Evolutionary conservation across 768 basidiomycete genomes (phyloP).

Genomic region (Coprinopsis sp.): DNA sequence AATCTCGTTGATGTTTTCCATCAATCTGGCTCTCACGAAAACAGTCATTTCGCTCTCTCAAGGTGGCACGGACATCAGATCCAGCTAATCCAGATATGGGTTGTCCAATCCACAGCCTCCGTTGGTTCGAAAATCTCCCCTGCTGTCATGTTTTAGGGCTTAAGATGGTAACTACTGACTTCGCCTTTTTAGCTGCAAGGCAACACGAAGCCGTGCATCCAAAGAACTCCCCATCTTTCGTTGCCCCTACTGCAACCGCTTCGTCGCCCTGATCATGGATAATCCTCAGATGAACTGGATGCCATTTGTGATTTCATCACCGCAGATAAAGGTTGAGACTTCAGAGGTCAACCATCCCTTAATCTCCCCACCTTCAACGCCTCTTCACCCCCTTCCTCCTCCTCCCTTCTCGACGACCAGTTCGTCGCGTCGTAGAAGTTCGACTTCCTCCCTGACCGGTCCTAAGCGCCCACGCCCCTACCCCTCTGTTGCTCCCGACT

Average conservation of each 20-base stretch:
- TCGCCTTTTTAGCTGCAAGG: slow-evolving; percentile 5
- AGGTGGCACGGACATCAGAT: slow-evolving; percentile 1
- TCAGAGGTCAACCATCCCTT: slow-evolving; percentile 30
- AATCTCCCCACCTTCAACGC: slow-evolving; percentile 31
- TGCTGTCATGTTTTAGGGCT: slow-evolving; percentile 5
- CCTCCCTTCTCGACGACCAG: slow-evolving; percentile 23
- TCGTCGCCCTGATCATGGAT: slow-evolving; percentile 17
- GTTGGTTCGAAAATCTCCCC: slow-evolving; percentile 7
- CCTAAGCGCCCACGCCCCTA: slow-evolving; percentile 35
- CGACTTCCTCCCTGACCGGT: slow-evolving; percentile 26
- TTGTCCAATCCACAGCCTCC: slow-evolving; percentile 7
- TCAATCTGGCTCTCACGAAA: neutral
- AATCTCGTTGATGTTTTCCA: neutral
- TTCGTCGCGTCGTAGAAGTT: slow-evolving; percentile 28
- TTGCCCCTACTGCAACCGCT: slow-evolving; percentile 4
- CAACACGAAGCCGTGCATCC: slow-evolving; percentile 10
- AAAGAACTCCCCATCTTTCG: slow-evolving; percentile 7
- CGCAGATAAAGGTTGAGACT: slow-evolving; percentile 46
- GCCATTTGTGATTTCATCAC: slow-evolving; percentile 19
- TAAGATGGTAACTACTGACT: slow-evolving; percentile 5
- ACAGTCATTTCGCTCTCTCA: neutral
- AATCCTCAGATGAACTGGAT: slow-evolving; percentile 32
- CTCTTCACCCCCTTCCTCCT: slow-evolving; percentile 16
- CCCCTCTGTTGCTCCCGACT: slow-evolving; percentile 27
- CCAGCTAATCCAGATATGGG: slow-evolving; percentile 7